Evolutionary conservation across 306 rosid genomes (phyloP).

Genomic region (Gillenia trifoliata): DNA sequence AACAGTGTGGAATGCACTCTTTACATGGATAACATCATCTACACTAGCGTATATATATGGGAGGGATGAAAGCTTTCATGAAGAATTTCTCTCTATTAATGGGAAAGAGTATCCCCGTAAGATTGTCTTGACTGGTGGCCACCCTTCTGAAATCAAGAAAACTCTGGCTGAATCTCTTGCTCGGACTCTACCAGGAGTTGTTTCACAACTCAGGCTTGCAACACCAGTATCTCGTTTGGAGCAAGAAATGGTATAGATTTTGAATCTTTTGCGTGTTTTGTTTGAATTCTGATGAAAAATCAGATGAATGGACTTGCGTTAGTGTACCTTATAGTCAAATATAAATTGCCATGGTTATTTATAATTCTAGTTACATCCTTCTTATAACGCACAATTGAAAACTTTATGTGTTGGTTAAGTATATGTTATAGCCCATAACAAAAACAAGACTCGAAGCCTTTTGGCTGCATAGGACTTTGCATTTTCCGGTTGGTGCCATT

Average conservation of each 20-base stretch:
- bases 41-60: slow-evolving; percentile 83
- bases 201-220: slow-evolving; percentile 60
- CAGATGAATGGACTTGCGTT: not conserved
- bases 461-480: not conserved
- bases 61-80: slow-evolving; percentile 74
- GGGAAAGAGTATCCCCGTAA: slow-evolving; percentile 66
- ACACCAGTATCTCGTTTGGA: slow-evolving; percentile 78
- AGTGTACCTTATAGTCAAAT: not conserved
- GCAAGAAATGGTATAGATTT: slow-evolving; percentile 69
- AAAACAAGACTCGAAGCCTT: not conserved
- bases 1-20: slow-evolving; percentile 77
- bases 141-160: slow-evolving; percentile 84
- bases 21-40: slow-evolving; percentile 75
- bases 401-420: not conserved
- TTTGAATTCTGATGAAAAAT: slow-evolving; percentile 11
- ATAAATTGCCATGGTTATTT: not conserved
- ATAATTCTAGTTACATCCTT: not conserved
- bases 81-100: slow-evolving; percentile 58
- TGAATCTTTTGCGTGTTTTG: slow-evolving; percentile 6
- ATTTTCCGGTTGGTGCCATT: not conserved
- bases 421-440: not conserved
- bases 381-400: not conserved
- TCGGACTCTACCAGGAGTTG: slow-evolving; percentile 77
- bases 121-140: slow-evolving; percentile 72
- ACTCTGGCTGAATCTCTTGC: slow-evolving; percentile 78